A percentile compares a stretch with the other conserved stretches of the same genome.
phyloP scores from a whole-genome alignment of 139 green algal species.

The Micromonas pusilla region DNA sequence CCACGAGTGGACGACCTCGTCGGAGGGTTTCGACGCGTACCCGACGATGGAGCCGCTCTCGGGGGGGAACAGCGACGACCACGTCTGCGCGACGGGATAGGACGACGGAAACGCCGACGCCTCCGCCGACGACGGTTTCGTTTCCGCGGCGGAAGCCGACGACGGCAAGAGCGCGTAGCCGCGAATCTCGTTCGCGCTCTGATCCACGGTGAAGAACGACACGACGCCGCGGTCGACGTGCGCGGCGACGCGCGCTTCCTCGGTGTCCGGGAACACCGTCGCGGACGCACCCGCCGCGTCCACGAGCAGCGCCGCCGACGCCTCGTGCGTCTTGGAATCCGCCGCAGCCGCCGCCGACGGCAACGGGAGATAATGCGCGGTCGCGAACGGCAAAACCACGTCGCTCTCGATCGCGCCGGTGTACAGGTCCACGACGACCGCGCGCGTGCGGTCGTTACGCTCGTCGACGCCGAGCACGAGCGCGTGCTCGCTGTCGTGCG shows the following conservation, averaged over 20 bases:
- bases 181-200: constrained; percentile 14
- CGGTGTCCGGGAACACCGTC: background rate
- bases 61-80: constrained; percentile 11
- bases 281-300: background rate
- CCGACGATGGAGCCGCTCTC: constrained; percentile 43
- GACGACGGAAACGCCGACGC: constrained; percentile 18
- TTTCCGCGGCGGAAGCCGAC: too few relatives aligned
- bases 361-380: background rate
- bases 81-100: background rate
- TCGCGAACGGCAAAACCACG: background rate
- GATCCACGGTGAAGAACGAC: constrained; percentile 15
- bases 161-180: constrained; percentile 23
- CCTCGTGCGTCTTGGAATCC: background rate
- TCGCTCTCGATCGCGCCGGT: background rate
- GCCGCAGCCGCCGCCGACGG: too few relatives aligned
- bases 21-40: constrained; percentile 32
- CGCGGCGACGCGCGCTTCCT: background rate
- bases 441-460: background rate
- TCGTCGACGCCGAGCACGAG: background rate
- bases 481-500: background rate
- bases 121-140: too few relatives aligned
- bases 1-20: constrained; percentile 59
- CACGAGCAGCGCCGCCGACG: background rate
- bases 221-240: background rate
- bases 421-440: background rate